These are phyloP conservation scores for Suillus tomentosus DNA, from an alignment of 768 basidiomycete species.

Conservation along the genomic window DNA sequence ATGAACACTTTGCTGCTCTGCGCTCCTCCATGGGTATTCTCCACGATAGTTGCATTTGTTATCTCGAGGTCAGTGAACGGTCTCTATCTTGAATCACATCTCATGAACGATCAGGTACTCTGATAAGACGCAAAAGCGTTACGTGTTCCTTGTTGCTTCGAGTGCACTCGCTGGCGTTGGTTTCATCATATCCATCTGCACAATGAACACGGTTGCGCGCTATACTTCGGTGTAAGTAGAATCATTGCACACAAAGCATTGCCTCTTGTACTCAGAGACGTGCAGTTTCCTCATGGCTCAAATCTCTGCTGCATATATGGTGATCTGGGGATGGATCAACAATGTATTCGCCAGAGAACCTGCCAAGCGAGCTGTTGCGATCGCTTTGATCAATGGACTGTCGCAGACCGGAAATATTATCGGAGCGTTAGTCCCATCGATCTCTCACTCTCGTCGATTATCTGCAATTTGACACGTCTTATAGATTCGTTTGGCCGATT, in stretches of 20 bases:
- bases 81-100: background rate
- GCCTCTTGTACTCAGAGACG: background rate
- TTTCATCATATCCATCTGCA: slow-evolving; percentile 63
- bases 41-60: slow-evolving; percentile 33
- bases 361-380: slow-evolving; percentile 76
- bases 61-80: slow-evolving; percentile 9
- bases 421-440: slow-evolving; percentile 58
- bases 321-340: slow-evolving; percentile 51
- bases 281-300: slow-evolving; percentile 71
- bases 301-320: slow-evolving; percentile 67
- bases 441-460: background rate
- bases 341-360: slow-evolving; percentile 73
- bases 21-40: slow-evolving; percentile 40
- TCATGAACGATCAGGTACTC: slow-evolving; percentile 52
- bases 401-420: slow-evolving; percentile 80
- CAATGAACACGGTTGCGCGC: slow-evolving; percentile 58
- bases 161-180: slow-evolving; percentile 61
- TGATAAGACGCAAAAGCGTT: slow-evolving; percentile 66
- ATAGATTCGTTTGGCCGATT: slow-evolving; percentile 51
- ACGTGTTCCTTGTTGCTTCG: slow-evolving; percentile 60
- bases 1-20: slow-evolving; percentile 43
- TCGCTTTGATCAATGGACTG: slow-evolving; percentile 78
- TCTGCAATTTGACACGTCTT: background rate
- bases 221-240: slow-evolving; percentile 58
- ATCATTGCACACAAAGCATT: background rate